Conservation (phyloP, 2,329 filamentous ascomycete genomes). For the Phymatotrichopsis omnivora region DNA sequence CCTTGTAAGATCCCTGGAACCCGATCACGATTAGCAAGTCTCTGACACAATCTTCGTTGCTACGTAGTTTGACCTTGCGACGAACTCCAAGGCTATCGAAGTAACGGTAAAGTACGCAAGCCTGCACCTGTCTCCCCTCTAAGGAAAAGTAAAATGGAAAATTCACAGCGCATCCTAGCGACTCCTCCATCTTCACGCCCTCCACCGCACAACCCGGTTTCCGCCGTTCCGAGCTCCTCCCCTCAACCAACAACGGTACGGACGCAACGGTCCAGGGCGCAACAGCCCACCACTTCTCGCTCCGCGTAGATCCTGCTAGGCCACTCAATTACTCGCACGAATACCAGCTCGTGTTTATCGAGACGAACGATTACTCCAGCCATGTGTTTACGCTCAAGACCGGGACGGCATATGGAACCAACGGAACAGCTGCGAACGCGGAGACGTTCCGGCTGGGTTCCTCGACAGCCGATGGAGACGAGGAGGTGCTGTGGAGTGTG, state of each 20-base stretch:
- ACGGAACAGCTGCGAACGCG: slow-evolving; percentile 32
- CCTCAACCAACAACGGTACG: slow-evolving; percentile 42
- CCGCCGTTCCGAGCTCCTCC: slow-evolving; percentile 49
- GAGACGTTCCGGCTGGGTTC: slow-evolving; percentile 38
- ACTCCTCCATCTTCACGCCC: slow-evolving; percentile 50
- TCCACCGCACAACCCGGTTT: slow-evolving; percentile 48
- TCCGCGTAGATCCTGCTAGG: slow-evolving; percentile 44
- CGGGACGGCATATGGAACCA: slow-evolving; percentile 42
- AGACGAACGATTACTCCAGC: slow-evolving; percentile 36
- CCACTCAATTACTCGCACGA: slow-evolving; percentile 51
- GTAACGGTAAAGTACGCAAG: slow-evolving; percentile 42
- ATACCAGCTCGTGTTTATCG: slow-evolving; percentile 43
- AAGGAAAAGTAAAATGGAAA: background rate
- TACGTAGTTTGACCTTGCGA: slow-evolving; percentile 39
- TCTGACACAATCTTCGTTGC: background rate
- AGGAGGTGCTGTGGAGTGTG: slow-evolving; percentile 43
- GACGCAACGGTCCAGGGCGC: slow-evolving; percentile 46
- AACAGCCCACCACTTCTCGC: slow-evolving; percentile 53
- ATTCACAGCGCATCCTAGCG: slow-evolving; percentile 29
- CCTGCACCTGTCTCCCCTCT: background rate
- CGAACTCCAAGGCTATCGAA: slow-evolving; percentile 40
- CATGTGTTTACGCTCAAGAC: slow-evolving; percentile 43
- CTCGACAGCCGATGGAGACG: slow-evolving; percentile 25
- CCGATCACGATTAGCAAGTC: background rate
- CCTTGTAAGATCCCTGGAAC: slow-evolving; percentile 11